Evolutionary conservation across 78 protist species (phyloP), one percentile per base, ranked within the genome.

Genomic region (Chrysochromulina tobinii): DNA sequence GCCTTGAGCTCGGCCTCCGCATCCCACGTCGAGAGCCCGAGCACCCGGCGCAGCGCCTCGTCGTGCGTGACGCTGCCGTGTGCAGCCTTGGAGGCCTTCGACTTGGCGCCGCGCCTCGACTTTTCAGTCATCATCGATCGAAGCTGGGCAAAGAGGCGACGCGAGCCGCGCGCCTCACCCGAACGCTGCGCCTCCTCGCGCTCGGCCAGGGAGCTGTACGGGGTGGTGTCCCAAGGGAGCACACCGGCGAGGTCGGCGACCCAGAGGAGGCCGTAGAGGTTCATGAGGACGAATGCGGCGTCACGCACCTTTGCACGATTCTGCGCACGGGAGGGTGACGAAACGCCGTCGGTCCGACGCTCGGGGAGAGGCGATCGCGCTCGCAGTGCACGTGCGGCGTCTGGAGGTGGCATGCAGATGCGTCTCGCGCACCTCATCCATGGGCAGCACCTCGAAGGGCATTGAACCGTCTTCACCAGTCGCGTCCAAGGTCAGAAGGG

Each of bases 361-460:
- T 38, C 38, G 38, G 38, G n/a, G n/a, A n/a, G n/a, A n/a, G n/a
- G 38, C 38, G 38, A 38, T 38, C 38, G 38, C 38, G 38, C 38
- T 38, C 38, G 38, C 38, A 38, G 38, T 38, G 38, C 38, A 38
- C 38, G 38, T 38, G 38, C 38, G 38, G 38, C 38, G 38, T 38
- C 38, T 38, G 38, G 38, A 38, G 38, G 38, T 38, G 38, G 38
- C 38, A 38, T 38, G 38, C 38, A 38, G 38, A 38, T 38, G 38
- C 38, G 38, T 38, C 38, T 38, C 38, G 38, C 38, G 38, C 38
- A 38, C 38, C 72, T 66, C 72, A 21, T 66, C 72, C n/a, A 66
- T 9, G n/a, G 72, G 72, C n/a, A 66, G 18, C 72, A 66, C 72
- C 72, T 66, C 72, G n/a, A 66, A 66, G 72, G 72, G 72, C n/a